Conservation (phyloP, 2,329 filamentous ascomycete genomes). For the Chalaropsis ovoidea region DNA sequence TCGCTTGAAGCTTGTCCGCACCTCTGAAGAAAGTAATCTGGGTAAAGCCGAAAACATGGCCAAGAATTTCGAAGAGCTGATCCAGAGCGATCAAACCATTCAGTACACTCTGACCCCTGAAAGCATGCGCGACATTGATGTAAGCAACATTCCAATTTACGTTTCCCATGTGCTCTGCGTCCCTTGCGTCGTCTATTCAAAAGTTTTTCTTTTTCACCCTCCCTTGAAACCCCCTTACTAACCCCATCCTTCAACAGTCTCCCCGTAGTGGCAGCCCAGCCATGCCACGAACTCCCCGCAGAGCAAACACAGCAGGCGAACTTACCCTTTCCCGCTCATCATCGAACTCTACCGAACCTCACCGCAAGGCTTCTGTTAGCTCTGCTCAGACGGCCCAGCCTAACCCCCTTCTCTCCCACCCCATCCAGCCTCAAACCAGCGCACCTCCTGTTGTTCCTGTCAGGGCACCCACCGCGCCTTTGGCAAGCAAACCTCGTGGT, state of each 20-base stretch:
- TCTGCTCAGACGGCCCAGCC: conserved; percentile 24
- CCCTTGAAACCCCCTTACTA: conserved; percentile 14
- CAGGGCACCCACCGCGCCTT: conserved; percentile 14
- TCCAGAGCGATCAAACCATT: conserved; percentile 71
- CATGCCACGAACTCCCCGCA: conserved; percentile 36
- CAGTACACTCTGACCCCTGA: conserved; percentile 74
- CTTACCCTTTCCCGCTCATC: conserved; percentile 40
- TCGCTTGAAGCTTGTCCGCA: conserved; percentile 45
- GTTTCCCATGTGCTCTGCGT: neutral
- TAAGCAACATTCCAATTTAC: conserved; percentile 36
- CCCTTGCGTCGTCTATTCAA: conserved; percentile 2
- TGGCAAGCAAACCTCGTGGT: conserved; percentile 7
- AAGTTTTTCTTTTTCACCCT: conserved; percentile 5
- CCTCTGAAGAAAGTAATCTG: conserved; percentile 47
- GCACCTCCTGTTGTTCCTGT: conserved; percentile 27
- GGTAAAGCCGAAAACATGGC: conserved; percentile 48
- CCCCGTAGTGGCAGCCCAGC: conserved; percentile 34
- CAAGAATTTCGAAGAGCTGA: conserved; percentile 66
- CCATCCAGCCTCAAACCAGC: conserved; percentile 18
- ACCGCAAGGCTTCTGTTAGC: conserved; percentile 23
- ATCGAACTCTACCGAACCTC: conserved; percentile 35
- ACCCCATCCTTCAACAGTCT: conserved; percentile 20
- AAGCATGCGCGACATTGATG: conserved; percentile 66
- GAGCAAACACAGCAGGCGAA: conserved; percentile 39
- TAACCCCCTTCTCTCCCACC: conserved; percentile 24